Percentiles rank a stretch among this genome's conserved stretches.
Conservation (phyloP, 768 basidiomycete species). For the Russula sp. region DNA sequence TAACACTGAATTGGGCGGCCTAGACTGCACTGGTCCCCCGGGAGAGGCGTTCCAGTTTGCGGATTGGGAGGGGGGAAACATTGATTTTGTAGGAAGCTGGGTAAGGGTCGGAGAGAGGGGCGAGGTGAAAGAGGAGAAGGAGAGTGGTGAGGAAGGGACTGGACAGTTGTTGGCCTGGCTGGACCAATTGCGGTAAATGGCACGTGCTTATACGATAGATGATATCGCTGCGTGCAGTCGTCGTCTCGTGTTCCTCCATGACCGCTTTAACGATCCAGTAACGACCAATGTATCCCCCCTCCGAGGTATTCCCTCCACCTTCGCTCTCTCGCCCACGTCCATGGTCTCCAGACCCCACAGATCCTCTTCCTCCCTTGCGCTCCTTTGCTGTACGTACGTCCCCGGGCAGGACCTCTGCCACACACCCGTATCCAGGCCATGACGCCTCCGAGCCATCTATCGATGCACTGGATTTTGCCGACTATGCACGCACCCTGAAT, state of each 20-base stretch:
- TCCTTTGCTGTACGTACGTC: slow-evolving; percentile 31
- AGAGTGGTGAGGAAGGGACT: slow-evolving; percentile 22
- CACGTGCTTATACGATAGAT: slow-evolving; percentile 2
- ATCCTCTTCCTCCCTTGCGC: slow-evolving; percentile 41
- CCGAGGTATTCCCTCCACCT: slow-evolving; percentile 50
- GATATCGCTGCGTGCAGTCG: not conserved
- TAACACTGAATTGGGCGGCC: slow-evolving; percentile 60
- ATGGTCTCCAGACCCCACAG: slow-evolving; percentile 62
- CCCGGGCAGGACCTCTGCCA: slow-evolving; percentile 29
- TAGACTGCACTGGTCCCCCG: slow-evolving; percentile 60
- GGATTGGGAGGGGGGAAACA: slow-evolving; percentile 84
- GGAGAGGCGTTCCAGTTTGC: slow-evolving; percentile 65
- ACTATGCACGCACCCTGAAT: slow-evolving; percentile 49
- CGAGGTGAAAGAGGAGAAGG: slow-evolving; percentile 39
- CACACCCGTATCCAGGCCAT: slow-evolving; percentile 31
- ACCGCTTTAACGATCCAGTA: slow-evolving; percentile 17
- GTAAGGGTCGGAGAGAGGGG: slow-evolving; percentile 38
- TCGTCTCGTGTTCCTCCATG: not conserved
- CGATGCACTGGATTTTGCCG: slow-evolving; percentile 70
- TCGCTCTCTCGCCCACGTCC: slow-evolving; percentile 55
- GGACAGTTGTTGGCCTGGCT: slow-evolving; percentile 17
- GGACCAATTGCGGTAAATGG: not conserved
- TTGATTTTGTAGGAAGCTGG: slow-evolving; percentile 62
- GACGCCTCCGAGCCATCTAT: slow-evolving; percentile 64
- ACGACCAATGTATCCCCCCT: slow-evolving; percentile 43